A percentile compares a stretch with the other conserved stretches of the same genome.
Evolutionary conservation across 352 stramenopile genomes (phyloP).

Genomic region (Phytophthora pisi): DNA sequence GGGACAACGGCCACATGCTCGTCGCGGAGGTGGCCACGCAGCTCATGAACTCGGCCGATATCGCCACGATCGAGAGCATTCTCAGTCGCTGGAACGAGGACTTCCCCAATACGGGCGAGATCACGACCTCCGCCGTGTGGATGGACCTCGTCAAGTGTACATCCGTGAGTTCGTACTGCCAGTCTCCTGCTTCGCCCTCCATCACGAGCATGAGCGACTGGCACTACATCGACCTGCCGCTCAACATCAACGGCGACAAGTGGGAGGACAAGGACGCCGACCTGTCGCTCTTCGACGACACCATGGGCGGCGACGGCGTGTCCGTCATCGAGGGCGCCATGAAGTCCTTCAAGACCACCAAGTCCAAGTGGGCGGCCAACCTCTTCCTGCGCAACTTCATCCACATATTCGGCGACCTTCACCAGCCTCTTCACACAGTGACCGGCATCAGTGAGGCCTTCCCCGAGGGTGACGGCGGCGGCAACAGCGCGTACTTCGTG

Average conservation of each 20-base stretch:
- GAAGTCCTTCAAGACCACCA: constrained; percentile 62
- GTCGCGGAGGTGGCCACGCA: constrained; percentile 56
- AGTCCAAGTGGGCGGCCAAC: constrained; percentile 71
- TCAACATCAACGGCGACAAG: constrained; percentile 52
- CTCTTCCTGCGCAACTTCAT: constrained; percentile 69
- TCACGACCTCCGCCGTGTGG: constrained; percentile 57
- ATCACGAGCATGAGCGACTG: constrained; percentile 59
- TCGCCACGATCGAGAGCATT: constrained; percentile 55
- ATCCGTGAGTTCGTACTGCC: constrained; percentile 38
- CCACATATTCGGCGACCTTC: constrained; percentile 68
- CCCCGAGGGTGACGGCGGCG: constrained; percentile 54
- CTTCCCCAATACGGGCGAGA: constrained; percentile 61
- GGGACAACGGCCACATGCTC: constrained; percentile 75
- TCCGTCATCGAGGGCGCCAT: constrained; percentile 52
- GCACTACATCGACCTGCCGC: constrained; percentile 75
- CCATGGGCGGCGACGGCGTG: constrained; percentile 51
- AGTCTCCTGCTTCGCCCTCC: constrained; percentile 43
- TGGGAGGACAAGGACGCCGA: constrained; percentile 43
- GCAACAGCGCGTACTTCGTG: constrained; percentile 63
- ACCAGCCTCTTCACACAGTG: constrained; percentile 66
- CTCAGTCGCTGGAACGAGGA: constrained; percentile 52
- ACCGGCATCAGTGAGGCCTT: constrained; percentile 44
- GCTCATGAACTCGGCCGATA: constrained; percentile 48
- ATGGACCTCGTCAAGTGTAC: constrained; percentile 68
- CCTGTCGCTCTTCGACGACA: constrained; percentile 54